These are phyloP conservation scores for Rachicladosporium sp. DNA, from an alignment of 2,329 filamentous ascomycete genomes.

Conservation along the genomic window DNA sequence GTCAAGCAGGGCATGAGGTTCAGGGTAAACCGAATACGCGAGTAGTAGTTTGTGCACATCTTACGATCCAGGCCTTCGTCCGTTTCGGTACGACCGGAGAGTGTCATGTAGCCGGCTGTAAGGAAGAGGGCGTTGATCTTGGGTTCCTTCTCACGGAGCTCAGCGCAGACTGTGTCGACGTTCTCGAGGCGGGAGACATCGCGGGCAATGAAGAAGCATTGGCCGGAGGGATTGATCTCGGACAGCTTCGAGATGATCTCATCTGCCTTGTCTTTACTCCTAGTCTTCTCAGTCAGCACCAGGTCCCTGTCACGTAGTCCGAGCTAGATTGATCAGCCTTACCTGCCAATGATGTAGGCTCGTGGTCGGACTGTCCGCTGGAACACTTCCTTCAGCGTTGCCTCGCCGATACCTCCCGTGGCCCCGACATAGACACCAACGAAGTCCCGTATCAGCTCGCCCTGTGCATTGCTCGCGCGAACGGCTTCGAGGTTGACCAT, in stretches of 20 bases:
- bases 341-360: constrained; percentile 33
- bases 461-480: constrained; percentile 20
- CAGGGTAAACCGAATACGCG: constrained; percentile 43
- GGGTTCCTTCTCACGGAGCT: constrained; percentile 39
- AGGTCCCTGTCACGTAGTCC: neutral
- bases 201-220: constrained; percentile 29
- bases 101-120: constrained; percentile 36
- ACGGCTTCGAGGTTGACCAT: constrained; percentile 15
- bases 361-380: constrained; percentile 25
- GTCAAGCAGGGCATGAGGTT: constrained; percentile 46
- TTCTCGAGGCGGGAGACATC: constrained; percentile 30
- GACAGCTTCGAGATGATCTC: constrained; percentile 26
- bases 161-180: constrained; percentile 32
- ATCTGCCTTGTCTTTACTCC: constrained; percentile 25
- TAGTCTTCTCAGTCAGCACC: constrained; percentile 8
- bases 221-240: constrained; percentile 26
- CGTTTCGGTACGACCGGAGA: constrained; percentile 36
- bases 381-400: constrained; percentile 33
- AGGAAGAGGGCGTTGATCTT: constrained; percentile 45
- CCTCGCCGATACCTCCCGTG: constrained; percentile 32
- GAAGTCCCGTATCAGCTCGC: constrained; percentile 15
- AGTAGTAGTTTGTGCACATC: constrained; percentile 43
- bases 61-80: constrained; percentile 44
- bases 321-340: neutral
- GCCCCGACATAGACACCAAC: constrained; percentile 30